These are phyloP conservation scores for Botrytis elliptica DNA, from an alignment of 2,329 filamentous ascomycete species.

Conservation along the genomic window DNA sequence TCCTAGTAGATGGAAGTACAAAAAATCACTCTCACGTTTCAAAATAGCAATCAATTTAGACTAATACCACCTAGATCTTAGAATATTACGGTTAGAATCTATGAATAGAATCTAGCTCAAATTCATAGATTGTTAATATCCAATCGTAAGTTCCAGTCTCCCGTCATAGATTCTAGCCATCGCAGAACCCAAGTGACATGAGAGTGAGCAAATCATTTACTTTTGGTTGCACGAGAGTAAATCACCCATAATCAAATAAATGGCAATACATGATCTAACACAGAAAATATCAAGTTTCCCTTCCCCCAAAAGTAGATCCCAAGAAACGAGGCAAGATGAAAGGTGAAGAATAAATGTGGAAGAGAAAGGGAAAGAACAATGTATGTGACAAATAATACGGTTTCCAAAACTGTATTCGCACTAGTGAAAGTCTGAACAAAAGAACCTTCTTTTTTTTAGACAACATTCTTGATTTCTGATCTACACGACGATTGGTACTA, in stretches of 20 bases:
- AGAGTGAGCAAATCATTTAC: neutral
- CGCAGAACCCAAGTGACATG: neutral
- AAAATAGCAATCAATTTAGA: neutral
- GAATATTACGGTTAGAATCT: neutral
- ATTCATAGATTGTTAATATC: neutral
- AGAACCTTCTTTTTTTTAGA: neutral
- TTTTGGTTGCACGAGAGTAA: neutral
- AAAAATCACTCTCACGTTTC: neutral
- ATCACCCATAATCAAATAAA: neutral
- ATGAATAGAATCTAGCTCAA: neutral
- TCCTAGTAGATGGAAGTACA: neutral
- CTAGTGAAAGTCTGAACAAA: neutral
- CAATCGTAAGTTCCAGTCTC: neutral
- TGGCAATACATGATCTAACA: neutral
- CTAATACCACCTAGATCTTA: neutral
- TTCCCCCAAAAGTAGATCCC: neutral
- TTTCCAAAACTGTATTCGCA: accelerated
- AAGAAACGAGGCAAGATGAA: neutral
- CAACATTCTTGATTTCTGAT: neutral
- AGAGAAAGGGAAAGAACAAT: neutral
- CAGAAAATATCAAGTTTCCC: neutral
- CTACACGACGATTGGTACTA: neutral
- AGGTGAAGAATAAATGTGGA: neutral
- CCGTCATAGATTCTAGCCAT: neutral
- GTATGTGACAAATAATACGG: neutral